Conservation (phyloP, 805 yeast genomes). For the Yarrowia bubula region DNA sequence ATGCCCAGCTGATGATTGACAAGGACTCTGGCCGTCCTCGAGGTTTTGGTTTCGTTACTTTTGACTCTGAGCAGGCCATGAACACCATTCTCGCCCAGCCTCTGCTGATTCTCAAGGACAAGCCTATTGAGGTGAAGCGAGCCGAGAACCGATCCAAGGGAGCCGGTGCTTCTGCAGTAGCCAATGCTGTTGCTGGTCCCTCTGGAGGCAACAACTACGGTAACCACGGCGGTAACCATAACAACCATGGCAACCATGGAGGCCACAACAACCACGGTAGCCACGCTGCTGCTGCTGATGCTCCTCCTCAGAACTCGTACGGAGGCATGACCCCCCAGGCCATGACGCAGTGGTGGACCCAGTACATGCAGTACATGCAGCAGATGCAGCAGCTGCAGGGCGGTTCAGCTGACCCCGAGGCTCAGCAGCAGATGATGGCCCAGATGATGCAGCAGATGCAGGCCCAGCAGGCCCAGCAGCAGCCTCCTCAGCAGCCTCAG, state of each 20-base stretch:
- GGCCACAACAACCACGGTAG: too few relatives aligned
- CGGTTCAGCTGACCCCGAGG: neutral
- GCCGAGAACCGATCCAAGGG: slow-evolving; percentile 38
- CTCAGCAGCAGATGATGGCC: slow-evolving; percentile 17
- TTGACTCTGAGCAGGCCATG: slow-evolving; percentile 91
- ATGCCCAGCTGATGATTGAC: slow-evolving; percentile 95
- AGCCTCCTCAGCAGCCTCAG: neutral
- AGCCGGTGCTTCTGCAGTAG: slow-evolving; percentile 3
- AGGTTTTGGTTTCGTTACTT: slow-evolving; percentile 96
- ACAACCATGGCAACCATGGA: neutral
- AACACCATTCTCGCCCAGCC: slow-evolving; percentile 81
- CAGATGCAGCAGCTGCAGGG: slow-evolving; percentile 19
- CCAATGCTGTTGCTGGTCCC: neutral
- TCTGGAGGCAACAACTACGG: neutral
- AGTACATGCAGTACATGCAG: slow-evolving; percentile 27
- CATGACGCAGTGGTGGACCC: slow-evolving; percentile 27
- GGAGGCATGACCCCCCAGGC: slow-evolving; percentile 27
- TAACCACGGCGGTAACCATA: neutral
- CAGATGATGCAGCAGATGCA: slow-evolving; percentile 21
- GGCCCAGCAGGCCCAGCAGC: neutral
- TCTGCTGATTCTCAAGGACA: slow-evolving; percentile 80
- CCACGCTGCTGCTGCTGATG: neutral
- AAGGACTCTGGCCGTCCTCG: slow-evolving; percentile 95
- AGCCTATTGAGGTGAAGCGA: slow-evolving; percentile 48
- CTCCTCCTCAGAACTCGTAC: neutral